phyloP scores from a whole-genome alignment of 306 rosid species.

The Carpinus viminea region DNA sequence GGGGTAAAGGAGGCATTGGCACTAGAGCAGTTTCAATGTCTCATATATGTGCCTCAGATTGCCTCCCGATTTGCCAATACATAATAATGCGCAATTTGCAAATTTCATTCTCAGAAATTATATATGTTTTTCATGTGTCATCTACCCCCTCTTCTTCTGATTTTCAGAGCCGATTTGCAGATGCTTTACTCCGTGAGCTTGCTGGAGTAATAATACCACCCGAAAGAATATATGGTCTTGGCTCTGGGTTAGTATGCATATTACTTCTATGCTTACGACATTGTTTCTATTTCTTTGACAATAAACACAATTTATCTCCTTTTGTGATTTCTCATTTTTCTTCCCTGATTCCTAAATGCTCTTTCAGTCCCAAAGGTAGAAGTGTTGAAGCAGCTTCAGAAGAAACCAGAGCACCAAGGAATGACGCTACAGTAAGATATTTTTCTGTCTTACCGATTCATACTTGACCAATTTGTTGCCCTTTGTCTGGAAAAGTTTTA shows the following conservation, averaged over 20 bases:
- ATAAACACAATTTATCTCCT: too few relatives aligned
- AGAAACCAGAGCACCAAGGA: conserved; percentile 77
- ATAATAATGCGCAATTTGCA: not conserved
- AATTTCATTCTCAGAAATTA: conserved; percentile 6
- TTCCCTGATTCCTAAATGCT: not conserved
- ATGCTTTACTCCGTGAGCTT: conserved; percentile 77
- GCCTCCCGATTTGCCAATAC: too few relatives aligned
- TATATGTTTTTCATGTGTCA: not conserved
- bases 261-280: conserved; percentile 1
- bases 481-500: conserved; percentile 4
- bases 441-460: not conserved
- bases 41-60: not conserved
- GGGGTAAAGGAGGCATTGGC: conserved; percentile 2
- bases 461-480: conserved; percentile 8
- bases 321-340: not conserved
- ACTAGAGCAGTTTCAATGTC: not conserved
- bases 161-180: conserved; percentile 75
- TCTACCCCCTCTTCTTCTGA: conserved; percentile 1
- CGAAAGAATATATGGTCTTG: conserved; percentile 80
- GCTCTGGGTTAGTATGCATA: conserved; percentile 66
- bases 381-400: conserved; percentile 80
- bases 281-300: not conserved
- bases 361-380: conserved; percentile 79
- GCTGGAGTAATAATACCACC: conserved; percentile 78
- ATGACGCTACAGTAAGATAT: conserved; percentile 74